Conservation (phyloP, 2,329 filamentous ascomycete species). For the Camillea tinctor region DNA sequence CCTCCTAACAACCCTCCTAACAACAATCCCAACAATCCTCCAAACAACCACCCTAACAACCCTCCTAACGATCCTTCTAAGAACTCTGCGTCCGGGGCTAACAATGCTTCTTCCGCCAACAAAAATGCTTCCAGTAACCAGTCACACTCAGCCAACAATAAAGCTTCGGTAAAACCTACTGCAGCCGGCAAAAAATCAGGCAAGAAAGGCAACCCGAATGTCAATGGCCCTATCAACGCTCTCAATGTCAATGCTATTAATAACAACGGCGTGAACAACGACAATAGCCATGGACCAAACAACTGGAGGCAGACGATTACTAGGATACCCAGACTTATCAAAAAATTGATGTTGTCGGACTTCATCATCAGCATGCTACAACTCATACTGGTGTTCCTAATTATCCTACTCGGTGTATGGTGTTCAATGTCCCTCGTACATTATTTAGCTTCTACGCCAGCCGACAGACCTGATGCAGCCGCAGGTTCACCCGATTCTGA, state of each 20-base stretch:
- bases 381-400: not conserved
- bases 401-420: not conserved
- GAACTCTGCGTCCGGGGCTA: too few relatives aligned
- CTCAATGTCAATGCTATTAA: not conserved
- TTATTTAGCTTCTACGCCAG: not conserved
- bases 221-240: not conserved
- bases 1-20: too few relatives aligned
- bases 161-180: not conserved
- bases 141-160: not conserved
- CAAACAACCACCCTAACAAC: too few relatives aligned
- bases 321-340: not conserved
- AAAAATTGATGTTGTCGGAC: not conserved
- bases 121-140: not conserved
- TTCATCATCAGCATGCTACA: not conserved
- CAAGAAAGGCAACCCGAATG: not conserved
- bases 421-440: not conserved
- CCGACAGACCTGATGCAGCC: not conserved
- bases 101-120: not conserved
- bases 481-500: not conserved
- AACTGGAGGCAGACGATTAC: not conserved
- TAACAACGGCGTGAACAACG: not conserved
- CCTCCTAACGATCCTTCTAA: too few relatives aligned
- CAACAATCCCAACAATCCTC: too few relatives aligned
- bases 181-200: not conserved
- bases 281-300: not conserved